Base-by-base conservation (phyloP, 225 moss, liverwort and hornwort genomes). In the Neckera pumila region DNA sequence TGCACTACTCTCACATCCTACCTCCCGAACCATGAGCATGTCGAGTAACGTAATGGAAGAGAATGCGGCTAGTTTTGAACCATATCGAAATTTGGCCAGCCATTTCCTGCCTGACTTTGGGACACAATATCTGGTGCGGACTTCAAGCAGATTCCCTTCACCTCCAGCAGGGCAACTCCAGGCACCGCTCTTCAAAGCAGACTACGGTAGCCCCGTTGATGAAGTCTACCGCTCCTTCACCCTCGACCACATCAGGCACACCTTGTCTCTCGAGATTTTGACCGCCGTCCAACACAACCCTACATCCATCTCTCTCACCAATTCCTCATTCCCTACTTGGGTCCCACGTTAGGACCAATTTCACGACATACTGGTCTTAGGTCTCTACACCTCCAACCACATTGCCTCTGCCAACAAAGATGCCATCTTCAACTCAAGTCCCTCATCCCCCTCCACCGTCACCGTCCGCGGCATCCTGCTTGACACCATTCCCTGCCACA, bases 101-200 rank as follows among this genome's bases (percentile, higher is more conserved):
- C 66, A 66, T 10, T 36, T 66, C 20, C 19, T 66, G 20, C 36
- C 66, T 3, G n/a, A 20, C 66, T 0, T 11, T 1, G 1, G 3
- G 1, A 20, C n/a, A 10, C 36, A 66, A 36, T n/a, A 4, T n/a
- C 0, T 0, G 1, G 20, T n/a, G 36, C n/a, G 11, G 20, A n/a
- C 3, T 66, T 20, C 3, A 66, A n/a, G 66, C 11, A 21, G 6
- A n/a, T 11, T 20, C 36, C 20, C 36, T 66, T 36, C 36, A 36
- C 19, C 36, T 9, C 4, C 19, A 5, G 1, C 11, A 36, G 5
- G 10, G 36, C 10, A 66, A 36, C 17, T 66, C 20, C 11, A 36
- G 11, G 20, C 66, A n/a, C 36, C 20, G 36, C 20, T 66, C 66
- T 19, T 66, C 6, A 6, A 66, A 66, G 20, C 6, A 36, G 20